These are phyloP conservation scores for Verruconis gallopava DNA, from an alignment of 2,329 filamentous ascomycete species.

Conservation along the genomic window DNA sequence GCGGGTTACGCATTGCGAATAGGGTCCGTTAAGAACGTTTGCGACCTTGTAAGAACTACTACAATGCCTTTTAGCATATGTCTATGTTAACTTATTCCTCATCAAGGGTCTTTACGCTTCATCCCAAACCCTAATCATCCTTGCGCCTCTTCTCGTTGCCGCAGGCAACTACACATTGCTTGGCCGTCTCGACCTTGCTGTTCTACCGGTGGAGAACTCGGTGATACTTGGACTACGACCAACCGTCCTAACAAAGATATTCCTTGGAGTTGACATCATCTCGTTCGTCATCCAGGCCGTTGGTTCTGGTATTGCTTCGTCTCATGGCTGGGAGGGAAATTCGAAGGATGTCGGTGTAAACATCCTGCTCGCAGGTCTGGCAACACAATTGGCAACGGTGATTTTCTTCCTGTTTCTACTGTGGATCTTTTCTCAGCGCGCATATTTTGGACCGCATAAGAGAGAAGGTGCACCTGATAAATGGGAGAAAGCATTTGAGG, in stretches of 20 bases:
- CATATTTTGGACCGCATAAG: conserved; percentile 13
- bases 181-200: conserved; percentile 31
- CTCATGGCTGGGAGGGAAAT: conserved; percentile 30
- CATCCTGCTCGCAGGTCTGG: conserved; percentile 31
- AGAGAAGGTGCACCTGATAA: conserved; percentile 19
- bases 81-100: no score
- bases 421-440: conserved; percentile 27
- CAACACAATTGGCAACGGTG: conserved; percentile 30
- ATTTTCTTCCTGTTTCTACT: conserved; percentile 27
- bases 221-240: conserved; percentile 26
- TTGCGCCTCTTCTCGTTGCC: neutral
- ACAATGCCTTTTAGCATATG: neutral
- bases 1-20: neutral
- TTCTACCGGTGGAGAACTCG: conserved; percentile 23
- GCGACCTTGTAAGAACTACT: neutral
- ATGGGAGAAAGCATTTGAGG: conserved; percentile 28
- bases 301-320: conserved; percentile 32
- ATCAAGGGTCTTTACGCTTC: neutral
- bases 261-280: conserved; percentile 34
- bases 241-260: conserved; percentile 31
- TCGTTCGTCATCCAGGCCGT: conserved; percentile 33
- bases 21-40: neutral
- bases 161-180: conserved; percentile 37
- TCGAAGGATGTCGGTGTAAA: conserved; percentile 27
- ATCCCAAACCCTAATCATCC: neutral